These are phyloP conservation scores for Puccinia horiana DNA, from an alignment of 1,284 basidiomycete genomes.

Conservation along the genomic window DNA sequence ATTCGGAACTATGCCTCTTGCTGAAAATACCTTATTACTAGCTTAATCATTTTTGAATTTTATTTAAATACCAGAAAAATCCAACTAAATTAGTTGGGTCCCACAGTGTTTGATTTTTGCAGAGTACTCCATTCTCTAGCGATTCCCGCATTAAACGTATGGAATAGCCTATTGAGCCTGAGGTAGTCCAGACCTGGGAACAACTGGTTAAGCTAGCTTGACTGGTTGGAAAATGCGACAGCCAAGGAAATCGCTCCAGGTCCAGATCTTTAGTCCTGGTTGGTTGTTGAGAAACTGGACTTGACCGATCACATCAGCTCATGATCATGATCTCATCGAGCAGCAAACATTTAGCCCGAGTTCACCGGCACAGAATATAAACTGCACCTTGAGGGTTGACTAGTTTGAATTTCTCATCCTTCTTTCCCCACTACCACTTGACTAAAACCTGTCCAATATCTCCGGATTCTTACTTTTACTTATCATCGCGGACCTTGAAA, in stretches of 20 bases:
- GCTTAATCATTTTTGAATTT: not conserved
- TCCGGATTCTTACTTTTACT: not conserved
- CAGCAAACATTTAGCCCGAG: not conserved
- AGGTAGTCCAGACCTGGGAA: not conserved
- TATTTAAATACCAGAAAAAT: not conserved
- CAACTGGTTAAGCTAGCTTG: not conserved
- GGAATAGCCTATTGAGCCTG: too few relatives aligned
- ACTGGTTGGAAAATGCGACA: not conserved
- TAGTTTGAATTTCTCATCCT: not conserved
- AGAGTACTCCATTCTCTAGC: not conserved
- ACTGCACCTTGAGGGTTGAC: not conserved
- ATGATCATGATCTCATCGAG: too few relatives aligned
- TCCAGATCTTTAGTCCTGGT: not conserved
- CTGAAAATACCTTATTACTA: not conserved
- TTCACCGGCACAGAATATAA: not conserved
- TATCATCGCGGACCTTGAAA: not conserved
- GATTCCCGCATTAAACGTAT: too few relatives aligned
- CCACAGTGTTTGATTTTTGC: not conserved
- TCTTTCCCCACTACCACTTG: not conserved
- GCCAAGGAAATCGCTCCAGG: too few relatives aligned
- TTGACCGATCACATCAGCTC: too few relatives aligned
- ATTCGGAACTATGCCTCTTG: not conserved
- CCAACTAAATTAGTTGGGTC: not conserved
- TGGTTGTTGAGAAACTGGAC: not conserved
- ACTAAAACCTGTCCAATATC: not conserved